Conservation (phyloP, 1,284 basidiomycete genomes). For the Apiotrichum gracile region DNA sequence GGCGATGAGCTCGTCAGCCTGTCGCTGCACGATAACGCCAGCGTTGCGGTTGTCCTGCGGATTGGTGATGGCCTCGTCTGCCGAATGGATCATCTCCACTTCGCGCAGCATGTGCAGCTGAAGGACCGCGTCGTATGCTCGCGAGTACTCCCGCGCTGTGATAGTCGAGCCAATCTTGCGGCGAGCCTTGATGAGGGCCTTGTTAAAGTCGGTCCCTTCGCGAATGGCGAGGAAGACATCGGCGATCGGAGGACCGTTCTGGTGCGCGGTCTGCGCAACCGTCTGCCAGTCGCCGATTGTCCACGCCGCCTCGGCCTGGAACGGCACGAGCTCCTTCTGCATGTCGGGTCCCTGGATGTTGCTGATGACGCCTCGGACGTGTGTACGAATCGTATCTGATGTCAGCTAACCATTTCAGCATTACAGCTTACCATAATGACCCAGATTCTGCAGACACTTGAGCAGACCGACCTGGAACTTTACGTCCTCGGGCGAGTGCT, state of each 20-base stretch:
- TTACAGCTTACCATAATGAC: constrained; percentile 77
- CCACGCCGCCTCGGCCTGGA: constrained; percentile 90
- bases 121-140: constrained; percentile 79
- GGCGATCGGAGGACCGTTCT: constrained; percentile 65
- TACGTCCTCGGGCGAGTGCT: constrained; percentile 82
- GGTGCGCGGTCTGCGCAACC: constrained; percentile 52
- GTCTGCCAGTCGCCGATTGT: constrained; percentile 91
- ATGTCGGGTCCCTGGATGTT: constrained; percentile 68
- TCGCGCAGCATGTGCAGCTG: constrained; percentile 86
- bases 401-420: constrained; percentile 5
- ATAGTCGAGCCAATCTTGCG: constrained; percentile 72
- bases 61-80: constrained; percentile 22
- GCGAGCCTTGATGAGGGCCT: constrained; percentile 64
- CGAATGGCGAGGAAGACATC: constrained; percentile 76
- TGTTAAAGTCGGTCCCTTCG: constrained; percentile 46
- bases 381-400: constrained; percentile 87
- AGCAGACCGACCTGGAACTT: constrained; percentile 84
- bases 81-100: constrained; percentile 67
- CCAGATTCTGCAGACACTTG: constrained; percentile 86
- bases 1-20: constrained; percentile 21
- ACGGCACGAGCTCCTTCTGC: constrained; percentile 70
- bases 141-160: constrained; percentile 71
- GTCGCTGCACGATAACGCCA: constrained; percentile 1
- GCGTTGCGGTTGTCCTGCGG: constrained; percentile 6
- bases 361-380: constrained; percentile 85